phyloP scores from a whole-genome alignment of 73 alveolate species.

The Stentor coeruleus region DNA sequence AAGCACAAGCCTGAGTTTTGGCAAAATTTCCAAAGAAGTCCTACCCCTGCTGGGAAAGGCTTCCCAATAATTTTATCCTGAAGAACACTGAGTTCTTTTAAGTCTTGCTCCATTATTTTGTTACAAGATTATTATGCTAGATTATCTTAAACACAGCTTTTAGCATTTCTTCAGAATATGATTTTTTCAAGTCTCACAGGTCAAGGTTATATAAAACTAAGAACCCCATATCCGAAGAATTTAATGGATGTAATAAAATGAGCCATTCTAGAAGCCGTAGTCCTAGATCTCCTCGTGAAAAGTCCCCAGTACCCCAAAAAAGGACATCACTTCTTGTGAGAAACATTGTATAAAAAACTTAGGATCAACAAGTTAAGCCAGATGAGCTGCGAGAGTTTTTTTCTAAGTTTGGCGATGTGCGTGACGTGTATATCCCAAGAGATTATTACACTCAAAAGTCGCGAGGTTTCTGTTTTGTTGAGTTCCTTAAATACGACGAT shows the following conservation, averaged over 20 bases:
- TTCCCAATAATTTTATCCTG: neutral
- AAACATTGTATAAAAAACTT: neutral
- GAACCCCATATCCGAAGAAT: no score
- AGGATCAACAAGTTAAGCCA: slow-evolving; percentile 1
- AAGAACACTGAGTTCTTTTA: neutral
- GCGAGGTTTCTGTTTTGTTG: slow-evolving; percentile 32
- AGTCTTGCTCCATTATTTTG: neutral
- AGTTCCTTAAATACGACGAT: slow-evolving; percentile 23
- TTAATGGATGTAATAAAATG: no score
- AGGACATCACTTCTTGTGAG: neutral
- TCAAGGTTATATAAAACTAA: no score
- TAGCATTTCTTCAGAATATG: no score
- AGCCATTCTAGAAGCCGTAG: no score
- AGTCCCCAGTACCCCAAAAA: neutral
- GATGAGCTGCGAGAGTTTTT: slow-evolving; percentile 23
- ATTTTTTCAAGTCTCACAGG: no score
- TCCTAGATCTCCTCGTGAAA: slow-evolving; percentile 13
- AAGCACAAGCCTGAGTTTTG: neutral
- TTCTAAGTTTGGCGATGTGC: slow-evolving; percentile 26
- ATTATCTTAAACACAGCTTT: no score
- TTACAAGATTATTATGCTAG: no score
- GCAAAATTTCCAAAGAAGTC: neutral
- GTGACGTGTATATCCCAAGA: slow-evolving; percentile 34
- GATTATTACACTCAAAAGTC: slow-evolving; percentile 25
- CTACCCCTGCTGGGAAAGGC: neutral